Conservation (phyloP, 2,329 filamentous ascomycete species). For the Furcasterigmium furcatum region DNA sequence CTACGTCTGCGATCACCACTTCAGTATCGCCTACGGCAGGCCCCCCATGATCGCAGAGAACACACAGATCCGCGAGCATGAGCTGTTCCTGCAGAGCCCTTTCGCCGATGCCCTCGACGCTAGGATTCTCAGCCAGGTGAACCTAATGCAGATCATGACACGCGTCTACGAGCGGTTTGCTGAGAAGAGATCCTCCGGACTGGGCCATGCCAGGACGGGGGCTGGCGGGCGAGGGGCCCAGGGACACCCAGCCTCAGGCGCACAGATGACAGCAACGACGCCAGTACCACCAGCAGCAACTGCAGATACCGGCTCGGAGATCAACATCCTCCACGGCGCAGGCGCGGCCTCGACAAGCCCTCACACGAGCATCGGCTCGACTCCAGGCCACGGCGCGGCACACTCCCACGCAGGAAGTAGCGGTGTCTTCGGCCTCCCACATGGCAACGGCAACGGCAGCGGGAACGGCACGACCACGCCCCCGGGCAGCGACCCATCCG, state of each 20-base stretch:
- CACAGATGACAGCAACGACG: too few species aligned
- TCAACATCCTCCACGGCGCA: too few species aligned
- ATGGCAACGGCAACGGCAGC: background rate
- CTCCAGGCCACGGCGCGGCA: too few species aligned
- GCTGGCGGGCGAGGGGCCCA: too few species aligned
- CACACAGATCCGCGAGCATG: constrained; percentile 17
- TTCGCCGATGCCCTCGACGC: constrained; percentile 14
- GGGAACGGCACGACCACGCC: too few species aligned
- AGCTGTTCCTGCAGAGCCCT: constrained; percentile 19
- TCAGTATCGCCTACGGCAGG: constrained; percentile 26
- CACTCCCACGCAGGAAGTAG: too few species aligned
- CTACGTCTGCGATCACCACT: constrained; percentile 27
- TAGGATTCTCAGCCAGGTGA: constrained; percentile 16
- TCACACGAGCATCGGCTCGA: too few species aligned
- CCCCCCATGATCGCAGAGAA: constrained; percentile 22
- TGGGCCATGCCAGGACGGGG: constrained; percentile 1
- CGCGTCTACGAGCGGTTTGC: constrained; percentile 14
- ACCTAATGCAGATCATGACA: constrained; percentile 15
- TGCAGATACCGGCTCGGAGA: too few species aligned
- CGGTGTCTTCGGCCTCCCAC: too few species aligned
- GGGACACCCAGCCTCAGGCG: too few species aligned
- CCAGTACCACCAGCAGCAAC: too few species aligned
- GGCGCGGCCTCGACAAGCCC: too few species aligned
- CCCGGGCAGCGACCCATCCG: background rate
- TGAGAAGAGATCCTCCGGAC: constrained; percentile 5